phyloP scores from a whole-genome alignment of 1,284 basidiomycete genomes.

The Paramarasmius palmivorus region DNA sequence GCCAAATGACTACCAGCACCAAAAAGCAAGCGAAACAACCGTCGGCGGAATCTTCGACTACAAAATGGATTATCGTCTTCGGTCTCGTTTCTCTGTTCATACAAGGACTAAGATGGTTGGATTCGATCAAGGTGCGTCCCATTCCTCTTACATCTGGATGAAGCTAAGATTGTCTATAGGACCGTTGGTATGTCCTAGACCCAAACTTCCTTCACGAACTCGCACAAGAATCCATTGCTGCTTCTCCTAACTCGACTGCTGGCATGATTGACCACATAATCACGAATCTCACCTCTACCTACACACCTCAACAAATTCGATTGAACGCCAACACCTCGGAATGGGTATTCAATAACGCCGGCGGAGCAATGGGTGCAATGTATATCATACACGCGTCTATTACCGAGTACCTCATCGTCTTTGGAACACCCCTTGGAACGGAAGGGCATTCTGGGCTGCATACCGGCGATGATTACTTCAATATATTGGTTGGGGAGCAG shows the following conservation, averaged over 20 bases:
- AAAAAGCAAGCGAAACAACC: too few relatives aligned
- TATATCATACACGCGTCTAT: slow-evolving; percentile 94
- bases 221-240: slow-evolving; percentile 68
- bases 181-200: slow-evolving; percentile 73
- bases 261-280: slow-evolving; percentile 80
- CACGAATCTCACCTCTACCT: slow-evolving; percentile 68
- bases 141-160: too few relatives aligned
- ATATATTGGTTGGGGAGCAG: slow-evolving; percentile 92
- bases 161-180: too few relatives aligned
- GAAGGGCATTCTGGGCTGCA: slow-evolving; percentile 95
- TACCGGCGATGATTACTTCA: slow-evolving; percentile 97
- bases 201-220: slow-evolving; percentile 66
- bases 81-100: too few relatives aligned
- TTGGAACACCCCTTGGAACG: slow-evolving; percentile 94
- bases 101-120: too few relatives aligned
- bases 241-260: slow-evolving; percentile 62
- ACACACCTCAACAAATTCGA: slow-evolving; percentile 55
- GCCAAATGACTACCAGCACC: too few relatives aligned
- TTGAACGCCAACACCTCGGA: slow-evolving; percentile 72
- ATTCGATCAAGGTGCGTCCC: too few relatives aligned
- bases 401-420: slow-evolving; percentile 94
- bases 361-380: slow-evolving; percentile 98
- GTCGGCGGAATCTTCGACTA: too few relatives aligned
- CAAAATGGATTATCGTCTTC: too few relatives aligned
- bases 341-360: slow-evolving; percentile 98